Percentiles rank a stretch among this genome's conserved stretches.
phyloP scores from a whole-genome alignment of 495 filamentous ascomycete species.

The Penicillium nucicola region DNA sequence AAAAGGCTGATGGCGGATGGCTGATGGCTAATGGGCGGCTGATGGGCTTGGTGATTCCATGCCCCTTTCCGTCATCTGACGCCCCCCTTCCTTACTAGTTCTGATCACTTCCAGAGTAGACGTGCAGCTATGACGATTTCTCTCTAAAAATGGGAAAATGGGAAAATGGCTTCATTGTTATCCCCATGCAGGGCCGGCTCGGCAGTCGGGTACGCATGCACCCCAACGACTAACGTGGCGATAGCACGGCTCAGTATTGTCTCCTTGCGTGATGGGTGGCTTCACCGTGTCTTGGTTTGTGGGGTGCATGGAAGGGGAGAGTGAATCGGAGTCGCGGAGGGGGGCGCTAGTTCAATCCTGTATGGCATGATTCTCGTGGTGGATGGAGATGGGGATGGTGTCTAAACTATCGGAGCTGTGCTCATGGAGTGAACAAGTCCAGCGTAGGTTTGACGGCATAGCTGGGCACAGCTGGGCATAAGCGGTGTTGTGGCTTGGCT shows the following conservation, averaged over 20 bases:
- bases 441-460: too few species aligned
- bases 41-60: not conserved
- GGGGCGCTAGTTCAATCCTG: too few species aligned
- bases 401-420: too few species aligned
- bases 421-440: too few species aligned
- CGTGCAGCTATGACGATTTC: not conserved
- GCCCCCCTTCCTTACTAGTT: not conserved
- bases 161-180: not conserved
- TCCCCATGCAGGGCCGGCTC: conserved; percentile 12
- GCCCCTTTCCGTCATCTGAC: conserved; percentile 1
- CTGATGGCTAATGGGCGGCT: not conserved
- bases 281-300: not conserved
- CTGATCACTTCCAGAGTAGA: not conserved
- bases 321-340: too few species aligned
- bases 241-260: not conserved
- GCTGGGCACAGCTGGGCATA: too few species aligned
- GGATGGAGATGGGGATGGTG: too few species aligned
- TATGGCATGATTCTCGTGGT: too few species aligned
- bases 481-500: too few species aligned
- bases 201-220: conserved; percentile 24
- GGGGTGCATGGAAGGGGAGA: too few species aligned
- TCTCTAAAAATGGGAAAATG: too few species aligned
- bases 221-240: conserved; percentile 9
- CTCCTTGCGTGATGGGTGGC: not conserved
- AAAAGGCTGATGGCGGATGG: not conserved